Conservation (phyloP, 495 filamentous ascomycete genomes). For the Cercophora newfieldiana region DNA sequence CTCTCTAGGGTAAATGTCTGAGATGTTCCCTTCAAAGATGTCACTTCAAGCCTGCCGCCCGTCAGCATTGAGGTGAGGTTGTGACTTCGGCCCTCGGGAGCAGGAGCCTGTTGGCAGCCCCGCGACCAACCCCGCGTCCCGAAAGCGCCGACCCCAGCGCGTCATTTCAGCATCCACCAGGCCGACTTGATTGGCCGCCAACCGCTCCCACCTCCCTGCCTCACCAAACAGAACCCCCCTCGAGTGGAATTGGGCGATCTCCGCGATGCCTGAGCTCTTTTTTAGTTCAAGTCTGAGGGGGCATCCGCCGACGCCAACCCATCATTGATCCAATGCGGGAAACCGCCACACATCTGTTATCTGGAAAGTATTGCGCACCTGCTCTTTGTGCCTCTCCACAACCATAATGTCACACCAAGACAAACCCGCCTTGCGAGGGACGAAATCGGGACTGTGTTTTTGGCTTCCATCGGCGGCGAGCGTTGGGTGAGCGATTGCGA, state of each 20-base stretch:
- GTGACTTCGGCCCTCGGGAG: too few species aligned
- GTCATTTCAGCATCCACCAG: not conserved
- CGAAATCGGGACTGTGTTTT: not conserved
- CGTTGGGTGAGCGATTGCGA: not conserved
- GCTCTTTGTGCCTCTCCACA: not conserved
- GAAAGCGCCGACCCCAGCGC: too few species aligned
- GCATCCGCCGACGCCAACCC: not conserved
- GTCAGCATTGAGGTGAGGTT: too few species aligned
- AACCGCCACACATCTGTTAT: constrained; percentile 10
- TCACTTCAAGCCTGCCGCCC: too few species aligned
- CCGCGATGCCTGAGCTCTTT: constrained; percentile 26
- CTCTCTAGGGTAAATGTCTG: too few species aligned
- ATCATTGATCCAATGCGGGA: not conserved
- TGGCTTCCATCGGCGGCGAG: not conserved
- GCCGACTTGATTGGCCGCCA: not conserved
- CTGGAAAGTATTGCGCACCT: not conserved
- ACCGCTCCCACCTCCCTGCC: not conserved
- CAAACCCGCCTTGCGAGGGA: not conserved
- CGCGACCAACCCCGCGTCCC: too few species aligned
- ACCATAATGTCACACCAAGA: not conserved
- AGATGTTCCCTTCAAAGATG: too few species aligned
- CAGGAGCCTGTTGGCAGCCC: too few species aligned
- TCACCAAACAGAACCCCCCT: not conserved
- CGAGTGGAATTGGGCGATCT: constrained; percentile 45
- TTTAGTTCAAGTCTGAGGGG: not conserved